Evolutionary conservation across 805 yeast species (phyloP).

Genomic region (Metschnikowia cubensis): DNA sequence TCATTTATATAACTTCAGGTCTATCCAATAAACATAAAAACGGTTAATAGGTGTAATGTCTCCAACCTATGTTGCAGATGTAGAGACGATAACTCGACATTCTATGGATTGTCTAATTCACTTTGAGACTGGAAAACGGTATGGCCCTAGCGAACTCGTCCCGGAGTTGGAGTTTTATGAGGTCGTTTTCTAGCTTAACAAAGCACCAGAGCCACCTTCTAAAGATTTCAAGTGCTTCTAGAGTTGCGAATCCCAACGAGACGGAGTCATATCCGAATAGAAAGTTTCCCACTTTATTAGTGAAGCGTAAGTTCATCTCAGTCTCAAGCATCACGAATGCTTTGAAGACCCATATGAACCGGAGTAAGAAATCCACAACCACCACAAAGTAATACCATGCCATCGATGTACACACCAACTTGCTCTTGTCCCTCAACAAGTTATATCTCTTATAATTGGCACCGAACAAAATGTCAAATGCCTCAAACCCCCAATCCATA

Average conservation of each 20-base stretch:
- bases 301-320: conserved; percentile 16
- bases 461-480: conserved; percentile 37
- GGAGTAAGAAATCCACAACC: conserved; percentile 53
- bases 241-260: conserved; percentile 56
- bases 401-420: conserved; percentile 24
- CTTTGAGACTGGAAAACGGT: conserved; percentile 12
- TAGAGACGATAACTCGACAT: not conserved
- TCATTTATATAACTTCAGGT: conserved; percentile 1
- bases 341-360: conserved; percentile 76
- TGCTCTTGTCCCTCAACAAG: conserved; percentile 19
- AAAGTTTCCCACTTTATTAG: conserved; percentile 17
- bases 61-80: not conserved
- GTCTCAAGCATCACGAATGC: conserved; percentile 35
- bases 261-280: conserved; percentile 38
- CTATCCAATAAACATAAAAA: not conserved
- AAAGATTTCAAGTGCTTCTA: conserved; percentile 70
- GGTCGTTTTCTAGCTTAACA: conserved; percentile 79
- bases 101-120: not conserved
- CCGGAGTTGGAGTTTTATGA: conserved; percentile 27
- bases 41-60: not conserved
- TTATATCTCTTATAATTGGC: conserved; percentile 5
- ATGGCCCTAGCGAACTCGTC: conserved; percentile 16
- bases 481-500: conserved; percentile 80
- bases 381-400: conserved; percentile 55
- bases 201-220: conserved; percentile 91